Conservation (phyloP, 78 protist genomes). For the Guillardia theta region DNA sequence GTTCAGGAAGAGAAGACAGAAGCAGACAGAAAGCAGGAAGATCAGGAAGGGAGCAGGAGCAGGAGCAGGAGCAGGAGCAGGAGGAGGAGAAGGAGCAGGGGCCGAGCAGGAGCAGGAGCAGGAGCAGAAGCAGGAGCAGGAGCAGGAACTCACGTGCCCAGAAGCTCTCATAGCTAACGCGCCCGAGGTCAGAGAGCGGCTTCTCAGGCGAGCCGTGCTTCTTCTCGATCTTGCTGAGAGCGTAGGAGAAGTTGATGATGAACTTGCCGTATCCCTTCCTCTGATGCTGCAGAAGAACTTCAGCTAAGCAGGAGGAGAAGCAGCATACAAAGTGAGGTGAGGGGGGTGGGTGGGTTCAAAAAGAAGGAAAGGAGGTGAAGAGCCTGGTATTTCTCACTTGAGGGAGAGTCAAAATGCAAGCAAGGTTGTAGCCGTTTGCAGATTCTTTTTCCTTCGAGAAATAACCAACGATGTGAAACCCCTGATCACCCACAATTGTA, state of each 20-base stretch:
- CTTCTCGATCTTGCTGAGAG: neutral
- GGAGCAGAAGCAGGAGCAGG: neutral
- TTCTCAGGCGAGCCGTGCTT: neutral
- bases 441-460: conserved; percentile 91
- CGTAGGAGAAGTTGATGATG: conserved; percentile 79
- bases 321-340: neutral
- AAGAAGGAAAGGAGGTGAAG: neutral
- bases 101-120: neutral
- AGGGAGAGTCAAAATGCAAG: conserved; percentile 95
- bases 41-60: neutral
- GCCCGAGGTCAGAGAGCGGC: conserved; percentile 33
- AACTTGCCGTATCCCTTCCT: conserved; percentile 53
- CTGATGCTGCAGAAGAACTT: conserved; percentile 38
- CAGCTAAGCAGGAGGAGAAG: neutral
- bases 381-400: conserved; percentile 39
- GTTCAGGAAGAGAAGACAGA: neutral
- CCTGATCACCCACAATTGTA: neutral
- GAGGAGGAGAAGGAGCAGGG: neutral
- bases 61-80: neutral
- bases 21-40: neutral
- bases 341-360: neutral
- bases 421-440: conserved; percentile 81
- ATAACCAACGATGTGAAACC: conserved; percentile 93
- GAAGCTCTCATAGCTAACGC: conserved; percentile 74
- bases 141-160: conserved; percentile 62